Evolutionary conservation across 257 asterid species (phyloP).

Genomic region (Phtheirospermum japonicum): DNA sequence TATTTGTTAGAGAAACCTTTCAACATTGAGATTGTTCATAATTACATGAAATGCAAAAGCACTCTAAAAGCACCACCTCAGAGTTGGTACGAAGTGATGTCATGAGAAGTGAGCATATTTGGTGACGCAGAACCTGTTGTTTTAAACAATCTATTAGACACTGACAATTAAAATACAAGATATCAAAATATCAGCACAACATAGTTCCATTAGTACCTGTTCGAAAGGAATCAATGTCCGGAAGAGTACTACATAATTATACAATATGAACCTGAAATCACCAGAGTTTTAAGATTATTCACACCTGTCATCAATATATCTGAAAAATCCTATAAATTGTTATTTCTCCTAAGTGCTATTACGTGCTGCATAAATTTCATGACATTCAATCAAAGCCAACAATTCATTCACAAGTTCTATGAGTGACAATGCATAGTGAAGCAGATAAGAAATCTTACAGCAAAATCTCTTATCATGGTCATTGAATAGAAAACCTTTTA

Average conservation of each 20-base stretch:
- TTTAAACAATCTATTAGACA: constrained; percentile 38
- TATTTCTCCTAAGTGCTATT: constrained; percentile 2
- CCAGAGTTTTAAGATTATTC: constrained; percentile 17
- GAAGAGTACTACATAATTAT: constrained; percentile 87
- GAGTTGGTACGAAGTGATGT: constrained; percentile 95
- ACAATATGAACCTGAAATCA: constrained; percentile 74
- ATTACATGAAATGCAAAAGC: constrained; percentile 18
- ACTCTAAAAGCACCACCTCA: constrained; percentile 55
- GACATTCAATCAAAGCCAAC: constrained; percentile 8
- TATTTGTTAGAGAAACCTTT: constrained; percentile 15
- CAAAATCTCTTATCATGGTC: too few species aligned
- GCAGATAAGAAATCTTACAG: too few species aligned
- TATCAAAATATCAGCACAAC: constrained; percentile 23
- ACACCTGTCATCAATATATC: constrained; percentile 13
- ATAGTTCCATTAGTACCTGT: constrained; percentile 53
- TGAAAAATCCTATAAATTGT: constrained; percentile 20
- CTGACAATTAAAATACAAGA: constrained; percentile 21
- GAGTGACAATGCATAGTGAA: neutral
- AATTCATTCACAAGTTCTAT: neutral
- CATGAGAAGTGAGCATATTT: constrained; percentile 96
- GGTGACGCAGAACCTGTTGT: constrained; percentile 78
- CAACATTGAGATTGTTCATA: constrained; percentile 19
- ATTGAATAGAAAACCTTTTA: neutral
- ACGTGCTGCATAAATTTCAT: neutral
- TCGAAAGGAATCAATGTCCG: constrained; percentile 84